These are phyloP conservation scores for Scopulariopsis brevicaulis DNA, from an alignment of 2,329 filamentous ascomycete genomes.

Conservation along the genomic window DNA sequence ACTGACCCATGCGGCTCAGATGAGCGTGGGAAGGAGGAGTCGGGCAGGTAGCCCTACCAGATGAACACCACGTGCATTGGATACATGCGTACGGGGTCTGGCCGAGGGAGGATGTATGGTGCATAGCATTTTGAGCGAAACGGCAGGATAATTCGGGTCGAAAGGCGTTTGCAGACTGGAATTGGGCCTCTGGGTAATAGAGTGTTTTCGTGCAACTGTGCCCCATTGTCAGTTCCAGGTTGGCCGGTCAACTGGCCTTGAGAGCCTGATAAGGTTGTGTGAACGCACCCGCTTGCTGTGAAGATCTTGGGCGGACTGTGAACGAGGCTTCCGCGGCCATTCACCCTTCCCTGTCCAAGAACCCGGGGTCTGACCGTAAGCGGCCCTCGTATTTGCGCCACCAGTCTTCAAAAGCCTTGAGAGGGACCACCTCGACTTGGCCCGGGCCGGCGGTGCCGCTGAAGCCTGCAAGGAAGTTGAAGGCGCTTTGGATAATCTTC, in stretches of 20 bases:
- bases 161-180: background rate
- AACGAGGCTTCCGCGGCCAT: background rate
- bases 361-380: constrained; percentile 75
- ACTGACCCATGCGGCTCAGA: constrained; percentile 44
- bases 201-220: background rate
- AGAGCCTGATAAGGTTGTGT: background rate
- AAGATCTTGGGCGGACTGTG: background rate
- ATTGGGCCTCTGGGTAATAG: background rate
- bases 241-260: background rate
- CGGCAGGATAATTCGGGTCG: background rate
- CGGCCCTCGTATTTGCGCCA: constrained; percentile 92
- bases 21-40: constrained; percentile 46
- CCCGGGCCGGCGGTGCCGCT: constrained; percentile 48
- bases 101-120: background rate
- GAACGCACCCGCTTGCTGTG: background rate
- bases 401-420: constrained; percentile 94
- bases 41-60: constrained; percentile 43
- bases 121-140: background rate
- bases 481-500: constrained; percentile 90
- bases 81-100: background rate
- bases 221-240: background rate
- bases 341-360: constrained; percentile 55
- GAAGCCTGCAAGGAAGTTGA: constrained; percentile 91
- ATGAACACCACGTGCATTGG: background rate
- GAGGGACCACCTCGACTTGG: constrained; percentile 77